Percentiles rank a stretch among this genome's conserved stretches.
Conservation (phyloP, 768 basidiomycete genomes). For the Leccinellum rugosiceps region DNA sequence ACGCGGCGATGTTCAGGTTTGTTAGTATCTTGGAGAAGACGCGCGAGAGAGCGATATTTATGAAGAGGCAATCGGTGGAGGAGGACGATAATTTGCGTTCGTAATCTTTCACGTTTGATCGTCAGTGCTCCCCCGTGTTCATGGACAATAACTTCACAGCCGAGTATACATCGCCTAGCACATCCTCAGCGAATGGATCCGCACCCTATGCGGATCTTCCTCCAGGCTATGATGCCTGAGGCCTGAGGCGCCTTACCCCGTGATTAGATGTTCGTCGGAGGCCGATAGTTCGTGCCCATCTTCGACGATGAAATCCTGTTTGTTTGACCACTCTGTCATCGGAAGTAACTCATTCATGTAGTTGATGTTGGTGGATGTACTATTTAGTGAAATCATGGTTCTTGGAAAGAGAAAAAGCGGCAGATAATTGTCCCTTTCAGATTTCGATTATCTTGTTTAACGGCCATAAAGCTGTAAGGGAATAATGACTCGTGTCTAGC, state of each 20-base stretch:
- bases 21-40: conserved; percentile 72
- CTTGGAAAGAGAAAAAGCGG: not conserved
- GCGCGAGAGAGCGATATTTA: conserved; percentile 70
- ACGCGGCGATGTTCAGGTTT: conserved; percentile 71
- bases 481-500: not conserved
- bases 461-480: not conserved
- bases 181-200: conserved; percentile 15
- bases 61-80: conserved; percentile 54
- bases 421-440: not conserved
- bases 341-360: not conserved
- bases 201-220: conserved; percentile 26
- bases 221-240: conserved; percentile 29
- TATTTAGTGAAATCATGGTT: not conserved
- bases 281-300: not conserved
- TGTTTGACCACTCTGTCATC: not conserved
- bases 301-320: not conserved
- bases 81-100: conserved; percentile 32
- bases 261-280: not conserved
- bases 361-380: not conserved
- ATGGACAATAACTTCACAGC: conserved; percentile 14
- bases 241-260: not conserved
- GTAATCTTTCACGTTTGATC: conserved; percentile 12
- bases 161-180: conserved; percentile 27
- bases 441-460: not conserved
- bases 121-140: not conserved